Base-by-base conservation (phyloP, 352 stramenopile species). In the Lagenidium sp. region DNA sequence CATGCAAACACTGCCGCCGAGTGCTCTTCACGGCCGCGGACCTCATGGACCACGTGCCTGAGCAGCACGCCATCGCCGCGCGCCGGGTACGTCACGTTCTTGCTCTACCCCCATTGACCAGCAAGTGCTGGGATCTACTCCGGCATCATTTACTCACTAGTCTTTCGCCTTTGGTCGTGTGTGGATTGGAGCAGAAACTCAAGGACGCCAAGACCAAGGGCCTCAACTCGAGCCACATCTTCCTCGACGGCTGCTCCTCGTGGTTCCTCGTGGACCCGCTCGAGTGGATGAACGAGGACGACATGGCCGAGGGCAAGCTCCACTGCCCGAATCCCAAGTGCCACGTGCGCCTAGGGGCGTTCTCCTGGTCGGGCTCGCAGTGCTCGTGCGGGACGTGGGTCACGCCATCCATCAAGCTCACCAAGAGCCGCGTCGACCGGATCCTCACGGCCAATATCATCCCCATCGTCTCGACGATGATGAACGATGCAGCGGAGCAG, bases 311-410 rank as follows among this genome's bases (percentile, higher is more conserved):
- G 42, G 74, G 74, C 16, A 90, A 90, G 43, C 73, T 90, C 36
- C 59, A 72, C 36, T 90, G 77, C 36, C 77, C 77, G 25, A 78
- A 65, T 11, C 38, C 38, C 20, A 90, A 85, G 47, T 90, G 77
- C 56, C 71, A 83, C 48, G 65, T 69, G 36, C 71, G 77, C 1
- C 54, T 90, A 1, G 77, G 77, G 5, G 74, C 67, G 18, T 72
- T 90, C 47, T 63, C 80, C 20, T 90, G 77, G 77, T 71, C 68
- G n/a, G 77, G 77, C 22, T 83, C 73, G 13, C 77, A 90, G 54
- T 90, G 77, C 47, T 90, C 77, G 24, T 90, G 77, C 39, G 77
- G 77, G 44, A 85, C 77, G 50, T 90, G 77, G 77, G 69, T 90
- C 47, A 90, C 77, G 37, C 77, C 77, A 36, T 85, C 74, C 12